Percentiles rank a stretch among this genome's conserved stretches.
phyloP scores from a whole-genome alignment of 768 basidiomycete species.

The Dentipellis fragilis region DNA sequence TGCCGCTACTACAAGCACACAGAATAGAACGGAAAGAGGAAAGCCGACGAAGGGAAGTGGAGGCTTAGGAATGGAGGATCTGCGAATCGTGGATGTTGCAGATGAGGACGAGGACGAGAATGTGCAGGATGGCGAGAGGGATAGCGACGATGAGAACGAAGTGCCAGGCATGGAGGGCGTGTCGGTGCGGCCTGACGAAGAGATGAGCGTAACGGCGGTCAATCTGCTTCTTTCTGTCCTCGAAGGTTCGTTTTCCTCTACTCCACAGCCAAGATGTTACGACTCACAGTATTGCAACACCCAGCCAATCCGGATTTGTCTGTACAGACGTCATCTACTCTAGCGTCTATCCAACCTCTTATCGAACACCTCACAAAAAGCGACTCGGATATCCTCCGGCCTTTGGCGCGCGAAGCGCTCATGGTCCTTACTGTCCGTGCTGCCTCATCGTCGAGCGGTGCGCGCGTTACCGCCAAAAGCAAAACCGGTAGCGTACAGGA shows the following conservation, averaged over 20 bases:
- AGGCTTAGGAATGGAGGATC: conserved; percentile 24
- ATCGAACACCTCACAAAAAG: conserved; percentile 47
- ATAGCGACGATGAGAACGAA: conserved; percentile 40
- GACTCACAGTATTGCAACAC: background rate
- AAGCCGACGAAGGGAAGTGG: background rate
- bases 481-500: conserved; percentile 39
- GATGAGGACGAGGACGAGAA: conserved; percentile 24
- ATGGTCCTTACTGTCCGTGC: conserved; percentile 78
- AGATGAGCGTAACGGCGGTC: conserved; percentile 68
- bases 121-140: conserved; percentile 17
- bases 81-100: conserved; percentile 24
- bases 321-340: conserved; percentile 45
- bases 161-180: conserved; percentile 27
- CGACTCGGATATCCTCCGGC: conserved; percentile 37
- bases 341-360: conserved; percentile 61
- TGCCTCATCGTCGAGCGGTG: conserved; percentile 40
- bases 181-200: conserved; percentile 32
- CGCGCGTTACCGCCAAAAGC: conserved; percentile 14
- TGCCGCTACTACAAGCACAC: background rate
- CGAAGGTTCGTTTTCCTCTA: conserved; percentile 48
- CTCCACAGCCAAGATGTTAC: background rate
- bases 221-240: conserved; percentile 76
- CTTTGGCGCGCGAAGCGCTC: conserved; percentile 66
- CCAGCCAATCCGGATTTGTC: conserved; percentile 50
- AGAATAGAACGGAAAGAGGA: background rate